Base-by-base conservation (phyloP, 75 land plant genomes). In the Sequoiadendron giganteum region DNA sequence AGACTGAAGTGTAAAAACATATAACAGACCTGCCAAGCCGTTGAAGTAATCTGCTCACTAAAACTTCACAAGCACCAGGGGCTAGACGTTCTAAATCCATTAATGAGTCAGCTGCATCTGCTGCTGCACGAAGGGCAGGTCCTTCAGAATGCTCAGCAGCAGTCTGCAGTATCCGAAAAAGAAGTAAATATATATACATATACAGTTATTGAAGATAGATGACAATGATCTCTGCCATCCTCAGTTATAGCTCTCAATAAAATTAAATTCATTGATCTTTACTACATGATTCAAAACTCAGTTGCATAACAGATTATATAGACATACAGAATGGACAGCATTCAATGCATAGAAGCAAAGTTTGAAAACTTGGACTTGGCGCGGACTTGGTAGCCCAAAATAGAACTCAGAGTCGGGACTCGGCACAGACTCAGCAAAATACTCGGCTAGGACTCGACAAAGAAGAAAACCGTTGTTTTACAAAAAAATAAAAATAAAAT, bases 61-160 rank as follows among this genome's bases (percentile, higher is more conserved):
- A 88, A 72, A 92, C 92, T 92, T 97, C 99, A 93, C 95, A 98
- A 16, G 96, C 96, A 55, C 99, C 99, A 79, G 99, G 97, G 34
- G 91, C 94, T 54, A 87, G 32, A 25, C 92, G 94, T 81, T 92
- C 99, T 93, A 98, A 88, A 73, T 98, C 92, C 84, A 93, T 92
- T 61, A 98, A 89, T 13, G 97, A 85, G 87, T 94, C 93, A 32
- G 93, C 93, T 21, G 93, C 93, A 91, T 92, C 94, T 55, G 91
- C 88, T 47, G 96, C 98, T 38, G 92, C 92, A 65, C 93, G 93
- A 18, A 90, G 89, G 75, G 89, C 91, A 34, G 93, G 86, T 13
- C 95, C 98, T 88, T 94, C 95, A 72, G 97, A 93, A 79, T 94
- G 95, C 90, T 96, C 99, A 83, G 90, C 94, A 81, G 93, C 91